These are phyloP conservation scores for Metschnikowia gelsemii DNA, from an alignment of 805 yeast species.

Conservation along the genomic window DNA sequence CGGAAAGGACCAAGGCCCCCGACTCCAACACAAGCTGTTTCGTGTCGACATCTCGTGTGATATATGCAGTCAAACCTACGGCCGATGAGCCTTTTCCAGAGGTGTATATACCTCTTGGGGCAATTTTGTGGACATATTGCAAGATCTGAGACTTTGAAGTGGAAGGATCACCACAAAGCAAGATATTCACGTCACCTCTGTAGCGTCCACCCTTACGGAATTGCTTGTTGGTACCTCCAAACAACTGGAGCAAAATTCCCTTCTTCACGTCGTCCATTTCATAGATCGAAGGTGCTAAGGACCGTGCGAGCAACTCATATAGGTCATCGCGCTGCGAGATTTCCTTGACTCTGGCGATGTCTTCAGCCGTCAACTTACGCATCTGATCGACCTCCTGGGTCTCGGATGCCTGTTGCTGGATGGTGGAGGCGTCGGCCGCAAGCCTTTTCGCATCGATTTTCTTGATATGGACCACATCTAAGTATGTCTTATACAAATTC, in stretches of 20 bases:
- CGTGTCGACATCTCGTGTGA: slow-evolving; percentile 91
- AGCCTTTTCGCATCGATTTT: slow-evolving; percentile 80
- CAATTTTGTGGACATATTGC: slow-evolving; percentile 94
- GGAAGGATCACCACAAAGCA: slow-evolving; percentile 97
- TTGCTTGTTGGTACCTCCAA: slow-evolving; percentile 92
- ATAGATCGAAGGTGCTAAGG: slow-evolving; percentile 94
- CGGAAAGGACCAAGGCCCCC: slow-evolving; percentile 95
- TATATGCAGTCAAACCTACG: slow-evolving; percentile 96
- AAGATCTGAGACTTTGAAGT: slow-evolving; percentile 93
- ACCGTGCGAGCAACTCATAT: slow-evolving; percentile 82
- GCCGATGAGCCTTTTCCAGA: slow-evolving; percentile 99
- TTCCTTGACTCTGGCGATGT: slow-evolving; percentile 60
- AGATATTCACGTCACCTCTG: slow-evolving; percentile 91
- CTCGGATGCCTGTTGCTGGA: slow-evolving; percentile 57
- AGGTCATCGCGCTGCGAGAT: slow-evolving; percentile 70
- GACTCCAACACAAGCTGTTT: slow-evolving; percentile 89
- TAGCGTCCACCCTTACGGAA: slow-evolving; percentile 89
- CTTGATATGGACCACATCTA: slow-evolving; percentile 91
- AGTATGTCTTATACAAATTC: slow-evolving; percentile 83
- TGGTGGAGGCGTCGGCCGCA: slow-evolving; percentile 75
- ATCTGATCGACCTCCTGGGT: slow-evolving; percentile 75
- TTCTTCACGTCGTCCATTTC: slow-evolving; percentile 97
- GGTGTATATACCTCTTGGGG: slow-evolving; percentile 97
- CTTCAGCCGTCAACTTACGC: slow-evolving; percentile 66
- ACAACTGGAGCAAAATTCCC: slow-evolving; percentile 87